Evolutionary conservation across 176 grass and related monocot species (phyloP), one percentile per base, ranked within the genome.

Genomic region (Avena insularis): DNA sequence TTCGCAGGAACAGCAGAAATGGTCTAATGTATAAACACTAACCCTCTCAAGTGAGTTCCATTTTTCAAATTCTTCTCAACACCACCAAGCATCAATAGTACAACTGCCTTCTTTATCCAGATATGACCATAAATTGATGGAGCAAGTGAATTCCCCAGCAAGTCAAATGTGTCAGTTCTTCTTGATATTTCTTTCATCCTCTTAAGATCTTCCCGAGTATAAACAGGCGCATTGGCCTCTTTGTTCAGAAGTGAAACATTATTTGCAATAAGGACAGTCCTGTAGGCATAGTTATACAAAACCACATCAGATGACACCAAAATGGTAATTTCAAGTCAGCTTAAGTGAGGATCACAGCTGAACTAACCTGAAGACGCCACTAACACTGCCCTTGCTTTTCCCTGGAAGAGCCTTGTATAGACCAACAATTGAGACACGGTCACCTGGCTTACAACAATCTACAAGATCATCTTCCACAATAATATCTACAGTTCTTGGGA

Each of bases 1-100:
- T 85, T 67, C 21, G 57, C 49, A 12, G 6, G 56, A 64, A n/a
- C 36, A 88, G 43, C 16, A 66, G 59, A 12, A 83, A 73, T 75
- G 8, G 72, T 79, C 36, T 17, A 6, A 61, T 75, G 67, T 16
- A 84, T 50, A 36, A 80, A 15, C 49, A 90, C 83, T 89, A 35
- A 99, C 97, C 97, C 97, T 93, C 97, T 96, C 87, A 99, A 94
- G 87, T 99, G 97, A 82, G 97, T 99, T 84, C 97, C 97, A 87
- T 99, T 99, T 82, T 96, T 94, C 31, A 99, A 79, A 92, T 94
- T 94, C 87, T 99, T 99, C 85, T 99, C 97, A 20, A 94, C 94
- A 15, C 97, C 97, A 85, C 97, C 92, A 79, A 98, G 97, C 97
- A 98, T 98, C 75, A 98, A 83, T 51, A 98, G 90, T 40, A 98